Conservation (phyloP, 768 basidiomycete species). For the Tylopilus felleus region DNA sequence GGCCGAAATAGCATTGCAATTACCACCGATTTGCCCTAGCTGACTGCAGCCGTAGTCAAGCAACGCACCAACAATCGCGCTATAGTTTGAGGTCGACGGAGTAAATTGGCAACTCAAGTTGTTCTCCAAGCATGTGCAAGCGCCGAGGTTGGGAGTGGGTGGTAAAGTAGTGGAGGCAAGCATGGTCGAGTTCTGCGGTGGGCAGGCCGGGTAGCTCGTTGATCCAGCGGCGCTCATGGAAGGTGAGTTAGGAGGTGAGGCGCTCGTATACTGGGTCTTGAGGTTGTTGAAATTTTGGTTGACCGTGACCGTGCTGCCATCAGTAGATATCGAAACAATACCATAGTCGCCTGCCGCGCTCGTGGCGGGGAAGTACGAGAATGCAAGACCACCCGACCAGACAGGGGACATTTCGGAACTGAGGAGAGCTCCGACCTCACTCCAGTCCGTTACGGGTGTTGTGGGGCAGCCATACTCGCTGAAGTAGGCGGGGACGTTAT, state of each 20-base stretch:
- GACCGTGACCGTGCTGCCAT: constrained; percentile 63
- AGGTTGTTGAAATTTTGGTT: constrained; percentile 68
- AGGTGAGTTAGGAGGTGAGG: constrained; percentile 64
- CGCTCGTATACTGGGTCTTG: constrained; percentile 53
- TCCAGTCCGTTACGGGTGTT: constrained; percentile 66
- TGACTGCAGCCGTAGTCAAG: constrained; percentile 65
- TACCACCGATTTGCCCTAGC: constrained; percentile 57
- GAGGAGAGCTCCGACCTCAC: constrained; percentile 72
- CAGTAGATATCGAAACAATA: constrained; percentile 72
- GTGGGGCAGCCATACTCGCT: constrained; percentile 82
- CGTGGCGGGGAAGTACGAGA: constrained; percentile 84
- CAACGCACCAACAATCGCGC: constrained; percentile 55
- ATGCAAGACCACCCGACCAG: constrained; percentile 89
- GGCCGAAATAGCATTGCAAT: constrained; percentile 66
- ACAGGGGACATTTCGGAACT: constrained; percentile 67
- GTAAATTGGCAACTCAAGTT: constrained; percentile 73
- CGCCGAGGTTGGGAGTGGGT: constrained; percentile 75
- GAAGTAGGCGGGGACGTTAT: constrained; percentile 85
- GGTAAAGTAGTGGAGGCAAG: constrained; percentile 70
- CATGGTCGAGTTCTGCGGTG: constrained; percentile 54
- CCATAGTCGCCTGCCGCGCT: constrained; percentile 76
- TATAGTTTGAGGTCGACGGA: constrained; percentile 58
- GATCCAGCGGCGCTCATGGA: constrained; percentile 50
- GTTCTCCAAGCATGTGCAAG: constrained; percentile 73
- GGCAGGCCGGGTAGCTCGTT: constrained; percentile 56